A percentile compares a stretch with the other conserved stretches of the same genome.
These are phyloP conservation scores for Apiotrichum veenhuisii DNA, from an alignment of 1,284 basidiomycete species.

Conservation along the genomic window DNA sequence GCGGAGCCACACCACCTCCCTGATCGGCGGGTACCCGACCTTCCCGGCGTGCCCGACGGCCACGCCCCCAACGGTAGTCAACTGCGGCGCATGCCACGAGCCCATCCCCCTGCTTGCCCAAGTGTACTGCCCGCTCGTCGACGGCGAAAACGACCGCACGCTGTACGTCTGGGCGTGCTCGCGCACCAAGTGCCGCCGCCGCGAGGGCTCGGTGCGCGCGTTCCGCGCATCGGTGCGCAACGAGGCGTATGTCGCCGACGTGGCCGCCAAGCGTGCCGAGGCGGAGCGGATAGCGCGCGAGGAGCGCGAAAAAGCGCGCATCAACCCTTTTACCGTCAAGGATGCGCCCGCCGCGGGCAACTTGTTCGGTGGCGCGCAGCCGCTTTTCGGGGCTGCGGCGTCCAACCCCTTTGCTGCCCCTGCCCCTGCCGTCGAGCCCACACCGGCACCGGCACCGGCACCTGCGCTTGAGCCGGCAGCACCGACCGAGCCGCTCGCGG, in stretches of 20 bases:
- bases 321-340: constrained; percentile 46
- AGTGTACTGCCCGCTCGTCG: constrained; percentile 49
- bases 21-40: constrained; percentile 48
- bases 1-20: constrained; percentile 33
- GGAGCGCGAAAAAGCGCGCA: constrained; percentile 36
- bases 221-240: constrained; percentile 47
- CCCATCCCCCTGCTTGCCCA: constrained; percentile 47
- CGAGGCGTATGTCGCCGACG: constrained; percentile 47
- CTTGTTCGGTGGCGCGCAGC: constrained; percentile 32
- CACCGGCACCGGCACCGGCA: no score
- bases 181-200: constrained; percentile 38
- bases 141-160: constrained; percentile 49
- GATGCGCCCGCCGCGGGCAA: background rate
- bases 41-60: constrained; percentile 33
- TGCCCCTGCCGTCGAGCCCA: background rate
- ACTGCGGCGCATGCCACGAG: constrained; percentile 39
- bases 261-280: constrained; percentile 35
- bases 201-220: constrained; percentile 46
- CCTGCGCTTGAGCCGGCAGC: no score
- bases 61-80: constrained; percentile 24
- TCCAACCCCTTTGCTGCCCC: constrained; percentile 25
- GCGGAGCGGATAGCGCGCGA: constrained; percentile 35
- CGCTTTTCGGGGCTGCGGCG: constrained; percentile 30
- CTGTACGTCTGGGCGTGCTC: constrained; percentile 49
- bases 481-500: constrained; percentile 17